Evolutionary conservation across 108 stramenopile species (phyloP).

Genomic region (Aurantiochytrium sp.): DNA sequence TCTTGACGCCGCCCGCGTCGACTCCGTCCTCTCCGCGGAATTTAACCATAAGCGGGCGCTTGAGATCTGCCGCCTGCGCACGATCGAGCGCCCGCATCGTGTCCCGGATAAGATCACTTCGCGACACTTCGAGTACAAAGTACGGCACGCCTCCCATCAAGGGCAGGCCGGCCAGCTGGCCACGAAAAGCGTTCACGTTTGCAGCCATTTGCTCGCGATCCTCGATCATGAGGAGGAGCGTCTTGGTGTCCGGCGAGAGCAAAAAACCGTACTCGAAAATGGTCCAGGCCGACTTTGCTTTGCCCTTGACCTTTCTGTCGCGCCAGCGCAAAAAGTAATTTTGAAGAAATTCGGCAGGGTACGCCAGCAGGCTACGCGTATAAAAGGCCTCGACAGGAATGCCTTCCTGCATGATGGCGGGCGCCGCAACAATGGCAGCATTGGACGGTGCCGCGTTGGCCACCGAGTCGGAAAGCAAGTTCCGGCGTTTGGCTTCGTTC

Average conservation of each 20-base stretch:
- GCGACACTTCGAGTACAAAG: constrained; percentile 33
- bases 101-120: constrained; percentile 28
- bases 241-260: not conserved
- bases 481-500: not conserved
- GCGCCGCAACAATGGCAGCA: not conserved
- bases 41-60: constrained; percentile 62
- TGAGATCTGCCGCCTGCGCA: constrained; percentile 24
- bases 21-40: constrained; percentile 83
- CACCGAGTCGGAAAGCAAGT: not conserved
- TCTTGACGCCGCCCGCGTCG: constrained; percentile 86
- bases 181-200: not conserved
- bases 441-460: not conserved
- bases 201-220: not conserved
- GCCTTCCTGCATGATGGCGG: not conserved
- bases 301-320: not conserved
- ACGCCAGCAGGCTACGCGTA: not conserved
- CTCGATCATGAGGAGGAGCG: not conserved
- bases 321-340: not conserved
- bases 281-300: not conserved
- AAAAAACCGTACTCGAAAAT: constrained; percentile 17
- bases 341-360: not conserved
- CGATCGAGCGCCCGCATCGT: constrained; percentile 24
- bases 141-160: constrained; percentile 2
- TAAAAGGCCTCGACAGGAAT: not conserved
- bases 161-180: not conserved